These are phyloP conservation scores for Solanum pinnatisectum DNA, from an alignment of 257 asterid genomes.

Conservation along the genomic window DNA sequence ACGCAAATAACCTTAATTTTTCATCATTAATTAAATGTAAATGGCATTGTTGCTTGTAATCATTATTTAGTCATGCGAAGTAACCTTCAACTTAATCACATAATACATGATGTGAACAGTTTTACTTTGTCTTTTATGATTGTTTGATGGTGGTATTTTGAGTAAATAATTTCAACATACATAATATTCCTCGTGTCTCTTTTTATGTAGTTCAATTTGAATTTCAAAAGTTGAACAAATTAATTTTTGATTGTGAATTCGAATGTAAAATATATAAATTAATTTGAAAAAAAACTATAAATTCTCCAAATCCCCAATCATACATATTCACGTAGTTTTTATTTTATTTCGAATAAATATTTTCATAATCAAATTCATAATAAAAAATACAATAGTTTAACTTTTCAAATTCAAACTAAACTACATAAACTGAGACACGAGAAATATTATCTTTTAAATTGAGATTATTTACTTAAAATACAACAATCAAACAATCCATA, in stretches of 20 bases:
- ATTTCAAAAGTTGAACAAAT: too few relatives aligned
- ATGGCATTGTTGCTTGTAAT: not conserved
- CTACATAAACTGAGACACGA: not conserved
- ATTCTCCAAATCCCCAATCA: not conserved
- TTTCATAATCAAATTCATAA: not conserved
- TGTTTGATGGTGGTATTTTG: not conserved
- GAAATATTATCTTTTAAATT: not conserved
- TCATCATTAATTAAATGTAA: too few relatives aligned
- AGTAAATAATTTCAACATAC: too few relatives aligned
- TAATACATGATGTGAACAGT: too few relatives aligned
- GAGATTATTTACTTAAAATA: not conserved
- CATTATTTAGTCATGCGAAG: not conserved
- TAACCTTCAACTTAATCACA: not conserved
- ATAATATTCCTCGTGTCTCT: too few relatives aligned
- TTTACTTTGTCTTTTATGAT: not conserved
- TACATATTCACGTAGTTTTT: not conserved
- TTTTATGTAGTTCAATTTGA: too few relatives aligned
- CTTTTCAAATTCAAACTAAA: too few relatives aligned
- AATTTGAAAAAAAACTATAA: not conserved
- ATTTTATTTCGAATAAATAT: too few relatives aligned
- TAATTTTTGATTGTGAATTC: not conserved
- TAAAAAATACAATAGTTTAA: too few relatives aligned
- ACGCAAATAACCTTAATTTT: too few relatives aligned
- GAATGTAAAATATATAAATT: too few relatives aligned
- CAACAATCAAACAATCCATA: not conserved